Percentiles rank a stretch among this genome's conserved stretches.
These are phyloP conservation scores for Cenchrus fungigraminus DNA, from an alignment of 176 grass and related monocot species.

Conservation along the genomic window DNA sequence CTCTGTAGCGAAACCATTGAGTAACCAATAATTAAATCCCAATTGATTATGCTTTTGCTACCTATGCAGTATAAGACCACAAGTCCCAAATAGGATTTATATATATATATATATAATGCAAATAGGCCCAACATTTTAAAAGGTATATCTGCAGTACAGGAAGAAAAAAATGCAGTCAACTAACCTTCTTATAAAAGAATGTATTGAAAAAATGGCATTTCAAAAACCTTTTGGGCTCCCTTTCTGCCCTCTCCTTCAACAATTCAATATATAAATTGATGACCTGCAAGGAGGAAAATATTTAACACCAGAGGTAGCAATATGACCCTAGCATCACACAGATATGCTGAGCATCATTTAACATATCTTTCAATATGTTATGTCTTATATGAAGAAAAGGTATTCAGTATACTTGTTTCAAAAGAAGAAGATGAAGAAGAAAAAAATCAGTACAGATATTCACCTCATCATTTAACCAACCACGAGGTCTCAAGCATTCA, in stretches of 20 bases:
- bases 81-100: not conserved
- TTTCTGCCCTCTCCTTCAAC: conserved; percentile 78
- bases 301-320: not conserved
- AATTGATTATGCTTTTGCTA: not conserved
- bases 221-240: conserved; percentile 61
- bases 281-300: conserved; percentile 50
- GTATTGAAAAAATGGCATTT: conserved; percentile 96
- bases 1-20: not conserved
- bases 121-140: conserved; percentile 2
- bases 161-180: conserved; percentile 31
- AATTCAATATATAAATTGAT: conserved; percentile 90
- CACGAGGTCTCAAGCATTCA: conserved; percentile 57
- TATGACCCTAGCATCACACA: conserved; percentile 14
- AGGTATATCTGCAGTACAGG: not conserved
- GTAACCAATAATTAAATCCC: not conserved
- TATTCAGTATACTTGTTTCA: not conserved
- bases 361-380: conserved; percentile 14
- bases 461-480: conserved; percentile 90
- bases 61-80: not conserved
- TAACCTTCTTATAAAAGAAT: conserved; percentile 85
- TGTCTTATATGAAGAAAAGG: not conserved
- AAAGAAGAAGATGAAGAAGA: not conserved
- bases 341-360: conserved; percentile 17
- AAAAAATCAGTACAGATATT: conserved; percentile 22
- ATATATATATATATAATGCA: not conserved